These are phyloP conservation scores for Hypoxylon cercidicola DNA, from an alignment of 495 filamentous ascomycete genomes.

Conservation along the genomic window DNA sequence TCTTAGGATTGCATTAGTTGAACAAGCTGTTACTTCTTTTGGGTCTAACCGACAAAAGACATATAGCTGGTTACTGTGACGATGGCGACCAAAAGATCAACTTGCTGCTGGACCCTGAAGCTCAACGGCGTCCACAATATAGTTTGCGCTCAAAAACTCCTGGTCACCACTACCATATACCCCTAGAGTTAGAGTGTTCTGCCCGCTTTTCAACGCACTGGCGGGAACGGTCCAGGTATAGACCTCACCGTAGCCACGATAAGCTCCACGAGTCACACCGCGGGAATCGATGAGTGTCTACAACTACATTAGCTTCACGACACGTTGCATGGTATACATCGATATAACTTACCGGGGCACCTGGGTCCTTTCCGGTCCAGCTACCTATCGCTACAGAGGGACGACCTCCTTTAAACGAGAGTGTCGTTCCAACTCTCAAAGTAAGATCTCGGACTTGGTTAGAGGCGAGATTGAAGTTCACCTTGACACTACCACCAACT, in stretches of 20 bases:
- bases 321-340: neutral
- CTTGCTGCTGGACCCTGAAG: constrained; percentile 46
- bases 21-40: too few relatives aligned
- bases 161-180: constrained; percentile 64
- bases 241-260: constrained; percentile 65
- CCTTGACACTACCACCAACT: constrained; percentile 63
- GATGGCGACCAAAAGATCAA: neutral
- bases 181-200: constrained; percentile 65
- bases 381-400: constrained; percentile 58
- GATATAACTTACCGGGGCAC: constrained; percentile 60
- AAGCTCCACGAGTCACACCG: constrained; percentile 69
- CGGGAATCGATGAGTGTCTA: constrained; percentile 63
- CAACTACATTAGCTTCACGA: constrained; percentile 6
- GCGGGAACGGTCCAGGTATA: constrained; percentile 63
- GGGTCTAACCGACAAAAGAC: too few relatives aligned
- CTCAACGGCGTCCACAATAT: constrained; percentile 65
- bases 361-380: constrained; percentile 55
- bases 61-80: too few relatives aligned
- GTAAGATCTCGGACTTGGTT: constrained; percentile 49
- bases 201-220: constrained; percentile 61
- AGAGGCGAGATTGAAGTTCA: constrained; percentile 62
- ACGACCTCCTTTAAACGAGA: constrained; percentile 66
- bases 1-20: too few relatives aligned
- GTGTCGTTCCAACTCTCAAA: constrained; percentile 66
- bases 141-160: constrained; percentile 64